Evolutionary conservation across 225 moss, liverwort and hornwort genomes (phyloP).

Genomic region (Marchantia polymorpha): DNA sequence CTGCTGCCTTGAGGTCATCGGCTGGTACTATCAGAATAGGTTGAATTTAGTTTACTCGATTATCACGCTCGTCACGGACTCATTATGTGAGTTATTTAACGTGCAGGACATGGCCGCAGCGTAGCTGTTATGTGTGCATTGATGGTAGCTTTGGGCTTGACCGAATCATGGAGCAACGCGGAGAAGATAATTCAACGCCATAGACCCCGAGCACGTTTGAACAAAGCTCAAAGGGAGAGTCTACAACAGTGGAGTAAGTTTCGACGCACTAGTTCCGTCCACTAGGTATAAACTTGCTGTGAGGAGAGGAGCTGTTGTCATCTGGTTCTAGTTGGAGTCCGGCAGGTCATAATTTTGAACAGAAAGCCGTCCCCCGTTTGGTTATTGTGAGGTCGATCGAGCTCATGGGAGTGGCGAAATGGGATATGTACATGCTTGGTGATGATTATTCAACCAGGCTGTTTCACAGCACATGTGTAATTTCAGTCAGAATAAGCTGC

Average conservation of each 20-base stretch:
- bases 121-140: slow-evolving; percentile 88
- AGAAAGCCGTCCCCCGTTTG: neutral
- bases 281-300: neutral
- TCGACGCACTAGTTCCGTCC: neutral
- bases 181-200: slow-evolving; percentile 52
- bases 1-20: too few relatives aligned
- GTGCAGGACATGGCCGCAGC: slow-evolving; percentile 86
- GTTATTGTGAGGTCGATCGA: neutral
- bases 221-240: slow-evolving; percentile 63
- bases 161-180: slow-evolving; percentile 66
- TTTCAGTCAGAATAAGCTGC: neutral
- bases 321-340: neutral
- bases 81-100: neutral
- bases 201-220: slow-evolving; percentile 70
- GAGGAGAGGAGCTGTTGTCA: neutral
- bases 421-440: neutral
- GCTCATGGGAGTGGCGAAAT: neutral
- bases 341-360: neutral
- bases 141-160: slow-evolving; percentile 64
- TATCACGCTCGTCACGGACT: neutral
- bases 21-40: too few relatives aligned
- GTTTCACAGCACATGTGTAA: neutral
- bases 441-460: neutral
- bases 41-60: neutral
- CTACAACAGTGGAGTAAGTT: slow-evolving; percentile 67